Base-by-base conservation (phyloP, 306 rosid genomes). In the Glycyrrhiza uralensis region DNA sequence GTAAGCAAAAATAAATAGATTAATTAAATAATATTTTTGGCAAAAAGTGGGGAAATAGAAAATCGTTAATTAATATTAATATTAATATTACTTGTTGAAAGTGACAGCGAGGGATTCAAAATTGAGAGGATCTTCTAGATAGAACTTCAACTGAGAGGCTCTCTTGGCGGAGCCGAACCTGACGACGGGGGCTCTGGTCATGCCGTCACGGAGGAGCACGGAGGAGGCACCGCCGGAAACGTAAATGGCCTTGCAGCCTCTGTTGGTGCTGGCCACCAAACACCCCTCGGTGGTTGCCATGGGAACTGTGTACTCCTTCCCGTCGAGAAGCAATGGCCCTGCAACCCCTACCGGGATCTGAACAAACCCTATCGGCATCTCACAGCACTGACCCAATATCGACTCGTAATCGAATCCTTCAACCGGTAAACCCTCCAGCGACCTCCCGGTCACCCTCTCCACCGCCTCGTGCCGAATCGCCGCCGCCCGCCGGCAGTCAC, bases 251-350 rank as follows among this genome's bases (percentile, higher is more conserved):
- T 93, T 93, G 65, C 86, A 93, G 6, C 98, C 98, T 33, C 98
- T 78, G 78, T 93, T 93, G 1, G 98, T 75, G 62, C 98, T 91
- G 0, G 98, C 98, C 2, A 93, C 88, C 79, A 93, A 76, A 52
- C 89, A 82, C 0, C 98, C 98, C 45, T 93, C 97, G 0, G 98
- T 93, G 29, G 98, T 93, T 9, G 97, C 98, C 98, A 93, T 91
- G 0, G 98, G 97, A 0, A 93, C 84, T 0, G 96, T 83, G 58
- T 71, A 91, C 76, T 91, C 94, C 1, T 49, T 71, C 5, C 94
- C 97, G 39, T 93, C 92, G 0, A 93, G 83, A 50, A 86, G 68
- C 56, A 93, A 67, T 0, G 98, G 98, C 0, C 98, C 98, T 0
- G 94, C 97, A 12, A 93, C 86, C 4, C 98, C 98, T 9, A 93